Conservation (phyloP, 2,329 filamentous ascomycete species). For the Beauveria scarabaeidicola region DNA sequence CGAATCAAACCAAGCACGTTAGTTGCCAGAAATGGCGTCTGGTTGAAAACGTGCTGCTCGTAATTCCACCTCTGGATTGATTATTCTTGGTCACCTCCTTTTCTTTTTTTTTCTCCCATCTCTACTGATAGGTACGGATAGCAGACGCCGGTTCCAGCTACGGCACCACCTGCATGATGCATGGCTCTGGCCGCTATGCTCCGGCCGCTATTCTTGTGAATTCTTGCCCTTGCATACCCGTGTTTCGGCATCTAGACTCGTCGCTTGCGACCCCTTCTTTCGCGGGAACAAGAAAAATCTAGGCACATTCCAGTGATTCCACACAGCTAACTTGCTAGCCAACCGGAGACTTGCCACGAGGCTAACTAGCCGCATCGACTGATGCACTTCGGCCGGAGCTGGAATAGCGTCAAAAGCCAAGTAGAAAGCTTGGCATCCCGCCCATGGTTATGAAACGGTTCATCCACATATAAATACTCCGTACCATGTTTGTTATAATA, state of each 20-base stretch:
- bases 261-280: no score
- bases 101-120: not conserved
- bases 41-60: not conserved
- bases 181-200: not conserved
- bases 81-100: not conserved
- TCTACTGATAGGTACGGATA: not conserved
- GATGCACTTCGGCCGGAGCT: not conserved
- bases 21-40: not conserved
- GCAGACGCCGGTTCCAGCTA: not conserved
- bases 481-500: no score
- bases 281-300: no score
- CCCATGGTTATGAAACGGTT: no score
- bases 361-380: constrained; percentile 3
- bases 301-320: not conserved
- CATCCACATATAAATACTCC: no score
- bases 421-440: constrained; percentile 1
- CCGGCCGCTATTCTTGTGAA: not conserved
- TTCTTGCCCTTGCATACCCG: not conserved
- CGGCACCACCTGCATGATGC: not conserved
- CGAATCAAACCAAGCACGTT: constrained; percentile 9
- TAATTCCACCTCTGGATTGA: not conserved
- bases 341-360: not conserved
- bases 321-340: not conserved
- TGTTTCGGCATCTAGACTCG: no score
- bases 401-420: constrained; percentile 6